Evolutionary conservation across 2,329 filamentous ascomycete genomes (phyloP).

Genomic region (Claviceps africana): DNA sequence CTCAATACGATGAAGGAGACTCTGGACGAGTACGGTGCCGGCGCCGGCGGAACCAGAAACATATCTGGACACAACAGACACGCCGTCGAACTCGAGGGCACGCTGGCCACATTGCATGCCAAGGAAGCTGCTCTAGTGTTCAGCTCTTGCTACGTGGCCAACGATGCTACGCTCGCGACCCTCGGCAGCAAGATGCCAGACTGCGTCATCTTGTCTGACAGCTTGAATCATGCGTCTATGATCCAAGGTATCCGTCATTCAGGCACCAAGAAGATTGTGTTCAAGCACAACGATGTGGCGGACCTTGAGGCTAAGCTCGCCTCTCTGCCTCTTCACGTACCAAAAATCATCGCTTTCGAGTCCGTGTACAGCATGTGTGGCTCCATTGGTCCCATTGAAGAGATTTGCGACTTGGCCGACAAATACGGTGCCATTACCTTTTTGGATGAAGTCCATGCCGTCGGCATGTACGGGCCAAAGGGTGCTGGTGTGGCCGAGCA

Average conservation of each 20-base stretch:
- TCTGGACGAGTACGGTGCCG: constrained; percentile 84
- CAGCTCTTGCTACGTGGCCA: constrained; percentile 95
- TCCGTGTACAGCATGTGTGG: constrained; percentile 99
- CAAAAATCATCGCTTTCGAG: constrained; percentile 98
- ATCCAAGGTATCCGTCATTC: constrained; percentile 98
- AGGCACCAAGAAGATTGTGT: constrained; percentile 91
- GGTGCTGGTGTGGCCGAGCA: constrained; percentile 96
- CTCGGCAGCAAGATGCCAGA: constrained; percentile 93
- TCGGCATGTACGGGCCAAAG: constrained; percentile 96
- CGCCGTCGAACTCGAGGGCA: constrained; percentile 69
- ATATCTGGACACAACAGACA: constrained; percentile 97
- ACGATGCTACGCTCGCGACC: constrained; percentile 91
- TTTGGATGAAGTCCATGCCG: constrained; percentile 94
- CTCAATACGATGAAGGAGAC: constrained; percentile 89
- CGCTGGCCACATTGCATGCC: constrained; percentile 74
- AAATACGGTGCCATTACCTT: constrained; percentile 98
- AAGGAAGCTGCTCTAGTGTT: constrained; percentile 91
- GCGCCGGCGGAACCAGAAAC: constrained; percentile 89
- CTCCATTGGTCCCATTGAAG: constrained; percentile 87
- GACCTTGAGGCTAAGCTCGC: constrained; percentile 89
- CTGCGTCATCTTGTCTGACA: constrained; percentile 96
- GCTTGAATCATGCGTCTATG: constrained; percentile 96
- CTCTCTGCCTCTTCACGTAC: constrained; percentile 66
- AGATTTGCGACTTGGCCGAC: constrained; percentile 89
- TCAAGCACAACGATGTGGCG: constrained; percentile 93